A percentile compares a stretch with the other conserved stretches of the same genome.
Evolutionary conservation across 768 basidiomycete genomes (phyloP).

Genomic region (Rhizopogon vesiculosus): DNA sequence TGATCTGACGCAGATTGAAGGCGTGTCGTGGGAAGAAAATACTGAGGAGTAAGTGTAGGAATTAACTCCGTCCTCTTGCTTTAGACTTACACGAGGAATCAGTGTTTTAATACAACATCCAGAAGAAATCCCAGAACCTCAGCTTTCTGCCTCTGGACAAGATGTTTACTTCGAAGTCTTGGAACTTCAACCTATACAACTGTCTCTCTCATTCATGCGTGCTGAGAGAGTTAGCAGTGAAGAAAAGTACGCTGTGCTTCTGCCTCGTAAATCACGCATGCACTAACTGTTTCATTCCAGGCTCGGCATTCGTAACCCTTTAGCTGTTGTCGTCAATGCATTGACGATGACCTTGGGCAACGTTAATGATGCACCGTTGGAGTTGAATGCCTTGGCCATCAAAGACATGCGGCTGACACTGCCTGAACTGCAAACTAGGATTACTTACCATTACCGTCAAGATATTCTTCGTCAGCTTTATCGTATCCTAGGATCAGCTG

Average conservation of each 20-base stretch:
- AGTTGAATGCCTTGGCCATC: conserved; percentile 90
- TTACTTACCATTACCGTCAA: conserved; percentile 89
- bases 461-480: conserved; percentile 93
- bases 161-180: conserved; percentile 95
- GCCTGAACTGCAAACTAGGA: conserved; percentile 79
- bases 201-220: conserved; percentile 95
- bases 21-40: conserved; percentile 83
- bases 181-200: conserved; percentile 88
- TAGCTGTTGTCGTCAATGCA: conserved; percentile 91
- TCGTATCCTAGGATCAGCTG: conserved; percentile 95
- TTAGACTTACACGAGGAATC: background rate
- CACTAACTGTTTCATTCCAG: conserved; percentile 28
- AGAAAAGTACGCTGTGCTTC: conserved; percentile 65
- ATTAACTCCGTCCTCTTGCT: background rate
- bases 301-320: conserved; percentile 78
- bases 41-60: conserved; percentile 58
- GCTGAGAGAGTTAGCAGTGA: conserved; percentile 91
- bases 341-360: conserved; percentile 97
- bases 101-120: conserved; percentile 74
- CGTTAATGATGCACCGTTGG: conserved; percentile 91
- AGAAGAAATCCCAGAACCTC: conserved; percentile 68
- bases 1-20: conserved; percentile 88
- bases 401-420: conserved; percentile 89
- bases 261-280: background rate
- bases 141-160: conserved; percentile 57